Conservation (phyloP, 108 stramenopile species). For the Cyclostephanos invisitatus region DNA sequence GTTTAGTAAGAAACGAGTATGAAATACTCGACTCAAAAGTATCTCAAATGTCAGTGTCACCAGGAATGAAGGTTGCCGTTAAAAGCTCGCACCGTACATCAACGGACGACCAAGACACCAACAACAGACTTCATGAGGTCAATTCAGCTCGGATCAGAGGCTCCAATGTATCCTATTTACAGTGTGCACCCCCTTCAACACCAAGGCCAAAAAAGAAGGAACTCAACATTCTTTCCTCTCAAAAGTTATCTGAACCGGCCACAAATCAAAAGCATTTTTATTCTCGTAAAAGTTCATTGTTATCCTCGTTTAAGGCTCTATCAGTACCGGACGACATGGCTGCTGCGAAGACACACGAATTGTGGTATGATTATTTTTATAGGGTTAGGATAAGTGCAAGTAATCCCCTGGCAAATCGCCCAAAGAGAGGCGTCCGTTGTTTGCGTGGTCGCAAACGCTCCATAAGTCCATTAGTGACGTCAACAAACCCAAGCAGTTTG, state of each 20-base stretch:
- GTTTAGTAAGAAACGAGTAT: slow-evolving; percentile 27
- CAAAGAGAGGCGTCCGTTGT: slow-evolving; percentile 30
- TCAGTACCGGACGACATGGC: slow-evolving; percentile 21
- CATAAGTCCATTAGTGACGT: slow-evolving; percentile 34
- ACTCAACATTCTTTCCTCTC: not conserved
- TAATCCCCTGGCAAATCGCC: slow-evolving; percentile 3
- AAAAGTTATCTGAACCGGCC: not conserved
- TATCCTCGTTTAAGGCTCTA: slow-evolving; percentile 4
- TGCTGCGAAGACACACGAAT: not conserved
- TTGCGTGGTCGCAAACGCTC: slow-evolving; percentile 37
- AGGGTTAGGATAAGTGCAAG: not conserved
- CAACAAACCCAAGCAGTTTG: slow-evolving; percentile 12
- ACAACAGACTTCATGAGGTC: slow-evolving; percentile 4
- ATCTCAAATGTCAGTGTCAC: slow-evolving; percentile 37
- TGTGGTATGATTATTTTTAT: slow-evolving; percentile 28
- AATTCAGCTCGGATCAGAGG: slow-evolving; percentile 19
- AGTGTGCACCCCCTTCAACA: slow-evolving; percentile 15
- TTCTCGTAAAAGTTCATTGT: slow-evolving; percentile 6
- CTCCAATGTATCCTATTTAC: slow-evolving; percentile 30
- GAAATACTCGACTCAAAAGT: slow-evolving; percentile 20
- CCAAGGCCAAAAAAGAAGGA: slow-evolving; percentile 14
- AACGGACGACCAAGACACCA: slow-evolving; percentile 5
- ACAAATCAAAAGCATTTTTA: slow-evolving; percentile 22
- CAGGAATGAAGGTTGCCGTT: not conserved
- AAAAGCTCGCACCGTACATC: not conserved